Base-by-base conservation (phyloP, 106 monocot genomes). In the Hemerocallis citrina region DNA sequence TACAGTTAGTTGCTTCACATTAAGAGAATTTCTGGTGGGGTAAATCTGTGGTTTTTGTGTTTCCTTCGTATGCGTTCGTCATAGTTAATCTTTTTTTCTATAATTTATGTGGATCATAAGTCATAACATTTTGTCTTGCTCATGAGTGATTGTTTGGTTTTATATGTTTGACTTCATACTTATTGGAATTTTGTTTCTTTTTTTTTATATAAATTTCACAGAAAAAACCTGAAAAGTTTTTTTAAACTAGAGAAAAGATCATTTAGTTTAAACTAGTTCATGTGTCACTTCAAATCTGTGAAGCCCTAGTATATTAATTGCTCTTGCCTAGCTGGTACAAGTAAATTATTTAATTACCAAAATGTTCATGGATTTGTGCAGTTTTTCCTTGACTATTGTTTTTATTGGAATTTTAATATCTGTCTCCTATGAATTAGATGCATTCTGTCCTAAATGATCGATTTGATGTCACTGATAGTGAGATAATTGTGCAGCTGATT, bases 401-500 rank as follows among this genome's bases (percentile, higher is more conserved):
- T 4, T 2, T 12, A 48, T 14, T 4, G 12, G 29, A 31, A 54
- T 16, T 31, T 54, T 38, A 38, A 20, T 45, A n/a, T 43, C 1
- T 40, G 13, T 61, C 0, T 4, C 6, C 25, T 27, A 2, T 4
- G 17, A 35, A 29, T 56, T 56, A 17, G 17, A 15, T 34, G 56
- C 33, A 34, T 34, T 56, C 7, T 34, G 15, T 32, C 19, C 41
- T 62, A 7, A 0, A 15, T 32, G 11, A 15, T 62, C 15, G 14
- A 12, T 31, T 10, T 10, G 17, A 20, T 34, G 2, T 31, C n/a
- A n/a, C n/a, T n/a, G n/a, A 44, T 68, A 38, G 32, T 39, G n/a
- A n/a, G n/a, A 44, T 68, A 38, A 36, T 39, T 49, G 57, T 87
- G 44, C 84, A 96, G 96, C 79, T 64, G 91, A 85, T 36, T 92